These are phyloP conservation scores for Phanerodontia chrysosporium DNA, from an alignment of 768 basidiomycete species.

Conservation along the genomic window DNA sequence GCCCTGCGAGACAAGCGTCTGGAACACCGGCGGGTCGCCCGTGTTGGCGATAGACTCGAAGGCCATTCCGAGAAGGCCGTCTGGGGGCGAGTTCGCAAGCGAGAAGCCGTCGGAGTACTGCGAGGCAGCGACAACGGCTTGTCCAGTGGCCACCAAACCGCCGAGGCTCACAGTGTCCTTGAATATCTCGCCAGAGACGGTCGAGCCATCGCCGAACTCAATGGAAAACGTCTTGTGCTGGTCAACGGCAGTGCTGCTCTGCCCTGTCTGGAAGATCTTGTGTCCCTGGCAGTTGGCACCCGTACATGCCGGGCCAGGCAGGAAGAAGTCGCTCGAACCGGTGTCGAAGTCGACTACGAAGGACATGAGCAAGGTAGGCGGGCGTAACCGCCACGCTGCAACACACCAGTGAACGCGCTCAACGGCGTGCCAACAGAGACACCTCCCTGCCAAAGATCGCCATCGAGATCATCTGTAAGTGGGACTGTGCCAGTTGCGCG, in stretches of 20 bases:
- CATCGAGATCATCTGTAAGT: constrained; percentile 21
- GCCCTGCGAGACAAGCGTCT: constrained; percentile 38
- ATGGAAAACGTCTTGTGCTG: constrained; percentile 27
- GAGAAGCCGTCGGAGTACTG: constrained; percentile 32
- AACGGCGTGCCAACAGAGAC: constrained; percentile 36
- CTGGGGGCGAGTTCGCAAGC: constrained; percentile 24
- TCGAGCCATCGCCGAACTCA: constrained; percentile 35
- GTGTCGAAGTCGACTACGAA: constrained; percentile 43
- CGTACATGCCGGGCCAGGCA: constrained; percentile 25
- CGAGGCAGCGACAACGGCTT: constrained; percentile 42
- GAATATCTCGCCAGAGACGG: constrained; percentile 36
- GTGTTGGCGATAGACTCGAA: constrained; percentile 22
- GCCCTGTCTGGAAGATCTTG: constrained; percentile 24
- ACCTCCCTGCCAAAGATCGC: constrained; percentile 31
- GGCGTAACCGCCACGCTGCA: neutral
- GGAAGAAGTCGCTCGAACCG: constrained; percentile 28
- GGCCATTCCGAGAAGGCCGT: constrained; percentile 41
- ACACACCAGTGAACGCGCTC: constrained; percentile 23
- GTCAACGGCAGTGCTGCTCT: constrained; percentile 30
- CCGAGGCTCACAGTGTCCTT: constrained; percentile 39
- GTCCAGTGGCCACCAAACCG: constrained; percentile 30
- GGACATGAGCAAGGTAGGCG: neutral
- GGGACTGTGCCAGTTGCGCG: constrained; percentile 8
- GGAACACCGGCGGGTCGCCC: constrained; percentile 25
- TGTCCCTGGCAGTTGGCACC: constrained; percentile 24